Evolutionary conservation across 495 filamentous ascomycete species (phyloP).

Genomic region (Aspergillus bridgeri): DNA sequence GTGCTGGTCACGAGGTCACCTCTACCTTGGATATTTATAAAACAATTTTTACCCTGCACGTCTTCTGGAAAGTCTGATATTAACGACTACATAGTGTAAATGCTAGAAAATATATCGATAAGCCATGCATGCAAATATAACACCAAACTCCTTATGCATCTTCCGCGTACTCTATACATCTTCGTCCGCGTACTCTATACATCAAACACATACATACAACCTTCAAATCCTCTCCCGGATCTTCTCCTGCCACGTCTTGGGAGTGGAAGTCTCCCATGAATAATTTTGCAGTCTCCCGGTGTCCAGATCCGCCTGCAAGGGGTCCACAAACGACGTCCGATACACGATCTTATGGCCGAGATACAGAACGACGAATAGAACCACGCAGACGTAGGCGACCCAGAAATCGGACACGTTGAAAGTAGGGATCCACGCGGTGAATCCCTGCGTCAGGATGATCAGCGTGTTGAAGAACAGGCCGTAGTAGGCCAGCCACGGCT

Average conservation of each 20-base stretch:
- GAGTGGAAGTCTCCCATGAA: slow-evolving; percentile 23
- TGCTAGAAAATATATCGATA: neutral
- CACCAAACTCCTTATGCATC: neutral
- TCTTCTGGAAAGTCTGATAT: too few species aligned
- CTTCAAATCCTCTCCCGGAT: slow-evolving; percentile 10
- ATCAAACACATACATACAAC: neutral
- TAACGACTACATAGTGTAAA: neutral
- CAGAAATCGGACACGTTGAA: slow-evolving; percentile 55
- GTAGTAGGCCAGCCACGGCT: slow-evolving; percentile 51
- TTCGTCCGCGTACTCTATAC: neutral
- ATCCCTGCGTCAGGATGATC: slow-evolving; percentile 61
- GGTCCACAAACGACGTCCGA: slow-evolving; percentile 29
- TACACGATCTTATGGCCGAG: slow-evolving; percentile 47
- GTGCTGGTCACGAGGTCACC: too few species aligned
- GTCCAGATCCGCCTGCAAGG: slow-evolving; percentile 35
- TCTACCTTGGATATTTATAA: too few species aligned
- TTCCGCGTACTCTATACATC: neutral
- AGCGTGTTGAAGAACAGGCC: slow-evolving; percentile 60
- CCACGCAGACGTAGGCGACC: slow-evolving; percentile 51
- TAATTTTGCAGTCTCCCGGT: slow-evolving; percentile 28
- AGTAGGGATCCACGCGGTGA: slow-evolving; percentile 57
- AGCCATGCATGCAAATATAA: neutral
- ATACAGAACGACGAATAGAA: slow-evolving; percentile 50
- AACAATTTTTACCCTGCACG: too few species aligned
- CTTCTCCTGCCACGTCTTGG: slow-evolving; percentile 17